These are phyloP conservation scores for Boechera retrofracta DNA, from an alignment of 345 rosid species.

Conservation along the genomic window DNA sequence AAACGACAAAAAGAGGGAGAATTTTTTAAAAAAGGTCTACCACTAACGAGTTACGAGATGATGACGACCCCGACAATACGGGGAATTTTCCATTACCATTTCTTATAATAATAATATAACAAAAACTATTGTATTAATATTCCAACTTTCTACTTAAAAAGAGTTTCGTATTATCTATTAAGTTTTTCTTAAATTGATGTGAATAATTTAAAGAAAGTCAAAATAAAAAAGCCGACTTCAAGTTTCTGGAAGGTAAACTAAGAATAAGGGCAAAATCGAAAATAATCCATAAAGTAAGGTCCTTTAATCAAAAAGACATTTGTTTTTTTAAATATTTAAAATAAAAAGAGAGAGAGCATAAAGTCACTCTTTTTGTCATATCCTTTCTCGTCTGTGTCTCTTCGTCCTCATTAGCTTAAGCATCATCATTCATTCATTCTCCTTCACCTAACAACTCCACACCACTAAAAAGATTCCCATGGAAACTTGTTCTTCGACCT, in stretches of 20 bases:
- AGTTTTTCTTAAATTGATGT: background rate
- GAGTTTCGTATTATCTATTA: slow-evolving; percentile 8
- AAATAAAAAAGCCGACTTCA: slow-evolving; percentile 41
- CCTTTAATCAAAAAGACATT: background rate
- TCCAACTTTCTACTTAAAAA: slow-evolving; percentile 15
- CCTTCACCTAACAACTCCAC: slow-evolving; percentile 35
- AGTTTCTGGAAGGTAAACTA: slow-evolving; percentile 32
- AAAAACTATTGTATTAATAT: background rate
- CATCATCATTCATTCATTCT: slow-evolving; percentile 26
- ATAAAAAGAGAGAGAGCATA: slow-evolving; percentile 37
- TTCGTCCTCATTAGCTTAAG: slow-evolving; percentile 47
- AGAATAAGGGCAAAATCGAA: slow-evolving; percentile 32
- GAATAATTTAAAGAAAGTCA: slow-evolving; percentile 23
- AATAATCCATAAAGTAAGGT: slow-evolving; percentile 32
- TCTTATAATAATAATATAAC: background rate
- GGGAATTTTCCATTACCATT: slow-evolving; percentile 35
- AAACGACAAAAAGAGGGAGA: slow-evolving; percentile 5
- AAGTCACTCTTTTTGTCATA: slow-evolving; percentile 46
- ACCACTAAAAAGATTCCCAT: slow-evolving; percentile 16
- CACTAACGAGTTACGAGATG: slow-evolving; percentile 13
- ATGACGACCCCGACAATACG: slow-evolving; percentile 33
- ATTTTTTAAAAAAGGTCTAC: background rate
- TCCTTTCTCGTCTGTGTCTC: slow-evolving; percentile 48
- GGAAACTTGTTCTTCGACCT: slow-evolving; percentile 21
- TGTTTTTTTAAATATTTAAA: background rate